Evolutionary conservation across 2,329 filamentous ascomycete species (phyloP), one percentile per base, ranked within the genome.

Genomic region (Colletotrichum brevisporum): DNA sequence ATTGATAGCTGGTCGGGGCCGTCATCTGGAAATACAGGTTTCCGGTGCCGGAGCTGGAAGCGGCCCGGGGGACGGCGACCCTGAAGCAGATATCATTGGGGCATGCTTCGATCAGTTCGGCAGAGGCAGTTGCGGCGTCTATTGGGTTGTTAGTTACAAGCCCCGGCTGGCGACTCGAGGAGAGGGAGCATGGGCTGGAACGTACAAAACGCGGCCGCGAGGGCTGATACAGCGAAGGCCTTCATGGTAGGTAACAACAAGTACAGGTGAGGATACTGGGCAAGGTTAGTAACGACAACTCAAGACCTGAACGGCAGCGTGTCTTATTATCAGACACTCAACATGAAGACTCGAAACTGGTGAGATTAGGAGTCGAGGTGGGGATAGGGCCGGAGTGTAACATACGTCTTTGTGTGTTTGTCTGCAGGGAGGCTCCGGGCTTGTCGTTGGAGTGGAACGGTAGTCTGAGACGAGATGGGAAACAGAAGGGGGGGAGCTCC

Each of bases 21-120:
- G 79, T 79, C 64, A 92, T 82, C 74, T 90, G 89, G 71, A 91
- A 83, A 76, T 88, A 91, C 62, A 91, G 82, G 75, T 88, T 88
- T 63, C 88, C 88, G 4, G 80, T 79, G 39, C 82, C 82, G 4
- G 83, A 81, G 45, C 79, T 79, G 13, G 83, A 83, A 1, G 88
- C 85, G 2, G 80, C 74, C 53, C 81, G 73, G 0, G 90, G 89
- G 2, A 90, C 83, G 50, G 82, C 89, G 71, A 91, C 83, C 68
- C 81, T 80, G 77, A 84, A 90, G 77, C 88, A 90, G 48, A 89
- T 76, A 36, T 73, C 74, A 3, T 74, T 75, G 50, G 85, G 81
- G 72, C 86, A 89, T 73, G 79, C 78, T 15, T 75, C 72, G n/a
- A 77, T 62, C 6, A 77, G 71, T 5, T 69, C 73, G 24, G 77